These are phyloP conservation scores for Vachellia collinsii DNA, from an alignment of 306 rosid species.

Conservation along the genomic window DNA sequence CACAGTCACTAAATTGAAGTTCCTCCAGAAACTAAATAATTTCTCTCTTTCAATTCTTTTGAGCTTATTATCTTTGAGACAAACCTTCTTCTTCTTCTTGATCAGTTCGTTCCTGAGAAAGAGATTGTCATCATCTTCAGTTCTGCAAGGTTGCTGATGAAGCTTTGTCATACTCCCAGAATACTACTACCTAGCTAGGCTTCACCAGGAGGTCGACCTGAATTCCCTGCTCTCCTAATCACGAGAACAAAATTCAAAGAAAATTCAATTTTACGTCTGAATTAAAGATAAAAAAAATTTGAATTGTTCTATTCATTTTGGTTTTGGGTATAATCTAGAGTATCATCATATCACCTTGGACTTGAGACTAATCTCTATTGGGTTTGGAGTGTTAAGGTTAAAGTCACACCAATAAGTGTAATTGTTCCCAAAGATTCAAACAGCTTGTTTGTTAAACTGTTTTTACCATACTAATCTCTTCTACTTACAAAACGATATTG, in stretches of 20 bases:
- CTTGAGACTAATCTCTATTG: too few relatives aligned
- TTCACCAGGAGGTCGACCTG: slow-evolving; percentile 59
- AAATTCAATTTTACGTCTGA: neutral
- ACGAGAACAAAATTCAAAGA: neutral
- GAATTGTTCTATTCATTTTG: neutral
- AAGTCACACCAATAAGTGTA: too few relatives aligned
- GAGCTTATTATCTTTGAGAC: slow-evolving; percentile 31
- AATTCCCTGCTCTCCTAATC: slow-evolving; percentile 59
- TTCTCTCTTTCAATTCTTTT: slow-evolving; percentile 17
- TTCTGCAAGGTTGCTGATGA: slow-evolving; percentile 24
- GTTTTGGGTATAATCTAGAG: too few relatives aligned
- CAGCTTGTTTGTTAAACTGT: too few relatives aligned
- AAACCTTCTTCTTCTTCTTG: slow-evolving; percentile 27
- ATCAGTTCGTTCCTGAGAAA: neutral
- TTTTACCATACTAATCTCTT: too few relatives aligned
- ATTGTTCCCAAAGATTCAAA: too few relatives aligned
- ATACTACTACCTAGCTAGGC: slow-evolving; percentile 24
- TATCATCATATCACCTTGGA: too few relatives aligned
- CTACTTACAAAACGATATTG: too few relatives aligned
- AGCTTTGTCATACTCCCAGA: slow-evolving; percentile 21
- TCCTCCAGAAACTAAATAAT: slow-evolving; percentile 8
- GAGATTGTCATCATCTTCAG: neutral
- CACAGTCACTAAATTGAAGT: slow-evolving; percentile 20
- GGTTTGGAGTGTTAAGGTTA: too few relatives aligned
- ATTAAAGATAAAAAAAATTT: neutral